phyloP scores from a whole-genome alignment of 208 protist species.

The Wallacemonas sp. region DNA sequence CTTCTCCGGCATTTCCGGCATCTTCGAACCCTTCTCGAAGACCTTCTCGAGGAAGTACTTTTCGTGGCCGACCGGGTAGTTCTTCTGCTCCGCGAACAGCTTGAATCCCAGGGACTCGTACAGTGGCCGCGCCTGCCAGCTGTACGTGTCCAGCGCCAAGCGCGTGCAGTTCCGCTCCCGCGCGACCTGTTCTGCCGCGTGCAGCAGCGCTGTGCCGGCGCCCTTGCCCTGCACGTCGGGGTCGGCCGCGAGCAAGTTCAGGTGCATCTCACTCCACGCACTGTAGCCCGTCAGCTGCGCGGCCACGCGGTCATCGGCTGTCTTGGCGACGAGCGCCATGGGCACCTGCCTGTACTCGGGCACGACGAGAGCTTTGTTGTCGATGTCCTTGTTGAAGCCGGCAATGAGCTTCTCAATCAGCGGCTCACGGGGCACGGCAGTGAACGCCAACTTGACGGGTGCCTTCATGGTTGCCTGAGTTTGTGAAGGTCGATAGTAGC shows the following conservation, averaged over 20 bases:
- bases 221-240: slow-evolving; percentile 18
- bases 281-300: slow-evolving; percentile 9
- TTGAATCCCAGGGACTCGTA: slow-evolving; percentile 42
- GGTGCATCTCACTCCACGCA: slow-evolving; percentile 16
- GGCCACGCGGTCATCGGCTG: slow-evolving; percentile 14
- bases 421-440: background rate
- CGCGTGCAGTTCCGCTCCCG: slow-evolving; percentile 23
- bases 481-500: too few species aligned
- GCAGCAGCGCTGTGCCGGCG: slow-evolving; percentile 22
- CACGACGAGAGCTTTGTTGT: slow-evolving; percentile 5
- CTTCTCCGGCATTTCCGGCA: slow-evolving; percentile 2
- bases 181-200: slow-evolving; percentile 20
- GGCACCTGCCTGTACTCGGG: slow-evolving; percentile 3
- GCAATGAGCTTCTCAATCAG: slow-evolving; percentile 2
- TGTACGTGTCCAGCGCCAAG: slow-evolving; percentile 40
- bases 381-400: background rate
- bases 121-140: slow-evolving; percentile 50
- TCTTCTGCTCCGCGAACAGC: slow-evolving; percentile 28
- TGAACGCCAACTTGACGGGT: slow-evolving; percentile 5
- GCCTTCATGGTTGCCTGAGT: background rate
- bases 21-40: slow-evolving; percentile 11
- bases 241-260: slow-evolving; percentile 18
- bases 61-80: slow-evolving; percentile 30
- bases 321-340: slow-evolving; percentile 16
- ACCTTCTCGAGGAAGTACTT: slow-evolving; percentile 46